Evolutionary conservation across 2,329 filamentous ascomycete species (phyloP).

Genomic region (Microcera coccophila): DNA sequence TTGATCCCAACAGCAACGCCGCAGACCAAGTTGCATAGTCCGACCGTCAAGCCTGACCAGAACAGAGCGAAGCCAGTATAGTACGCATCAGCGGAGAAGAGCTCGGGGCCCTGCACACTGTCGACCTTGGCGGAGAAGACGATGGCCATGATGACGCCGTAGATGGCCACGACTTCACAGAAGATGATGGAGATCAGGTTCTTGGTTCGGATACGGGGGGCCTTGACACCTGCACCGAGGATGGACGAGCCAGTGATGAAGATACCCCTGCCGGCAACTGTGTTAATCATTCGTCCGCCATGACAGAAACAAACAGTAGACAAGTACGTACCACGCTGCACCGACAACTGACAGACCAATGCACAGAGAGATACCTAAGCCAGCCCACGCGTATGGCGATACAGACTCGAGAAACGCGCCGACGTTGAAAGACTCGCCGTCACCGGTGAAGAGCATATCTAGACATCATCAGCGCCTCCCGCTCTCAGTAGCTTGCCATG

Average conservation of each 20-base stretch:
- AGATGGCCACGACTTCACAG: slow-evolving; percentile 99
- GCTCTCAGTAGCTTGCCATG: slow-evolving; percentile 2
- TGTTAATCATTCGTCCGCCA: slow-evolving; percentile 15
- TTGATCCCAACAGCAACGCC: slow-evolving; percentile 98
- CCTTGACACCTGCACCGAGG: slow-evolving; percentile 91
- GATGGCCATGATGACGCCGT: slow-evolving; percentile 99
- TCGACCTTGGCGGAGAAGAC: slow-evolving; percentile 90
- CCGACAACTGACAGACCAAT: slow-evolving; percentile 95
- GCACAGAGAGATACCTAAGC: slow-evolving; percentile 84
- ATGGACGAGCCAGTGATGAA: slow-evolving; percentile 98
- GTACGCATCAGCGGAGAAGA: slow-evolving; percentile 75
- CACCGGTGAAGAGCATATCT: slow-evolving; percentile 99
- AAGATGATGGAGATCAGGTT: slow-evolving; percentile 99
- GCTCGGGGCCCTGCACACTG: slow-evolving; percentile 56
- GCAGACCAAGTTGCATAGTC: slow-evolving; percentile 92
- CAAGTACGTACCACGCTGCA: slow-evolving; percentile 78
- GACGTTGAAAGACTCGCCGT: slow-evolving; percentile 95
- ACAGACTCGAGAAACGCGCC: slow-evolving; percentile 91
- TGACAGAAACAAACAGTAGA: neutral
- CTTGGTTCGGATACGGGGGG: slow-evolving; percentile 96
- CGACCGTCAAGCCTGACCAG: slow-evolving; percentile 92
- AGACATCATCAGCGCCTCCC: slow-evolving; percentile 20
- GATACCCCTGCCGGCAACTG: slow-evolving; percentile 69
- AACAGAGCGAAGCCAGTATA: slow-evolving; percentile 95
- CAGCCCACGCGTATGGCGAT: slow-evolving; percentile 92